Conservation (phyloP, 176 grass and related monocot species). For the Aegilops bicornis region DNA sequence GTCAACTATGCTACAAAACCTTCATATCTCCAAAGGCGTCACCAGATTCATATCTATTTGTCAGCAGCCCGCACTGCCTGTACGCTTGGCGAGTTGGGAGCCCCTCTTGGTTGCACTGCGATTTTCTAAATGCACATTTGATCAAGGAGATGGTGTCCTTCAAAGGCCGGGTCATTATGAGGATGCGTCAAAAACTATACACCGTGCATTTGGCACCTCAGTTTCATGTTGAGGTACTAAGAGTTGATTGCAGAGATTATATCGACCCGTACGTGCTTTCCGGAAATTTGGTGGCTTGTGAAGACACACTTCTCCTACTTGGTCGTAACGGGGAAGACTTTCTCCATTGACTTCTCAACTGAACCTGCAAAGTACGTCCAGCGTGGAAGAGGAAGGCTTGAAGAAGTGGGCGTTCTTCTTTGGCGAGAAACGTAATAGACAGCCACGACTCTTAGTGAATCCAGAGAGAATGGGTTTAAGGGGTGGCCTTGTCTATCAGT, state of each 20-base stretch:
- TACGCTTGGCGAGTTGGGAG: background rate
- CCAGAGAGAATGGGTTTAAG: background rate
- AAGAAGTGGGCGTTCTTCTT: background rate
- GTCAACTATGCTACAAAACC: background rate
- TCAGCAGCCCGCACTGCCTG: background rate
- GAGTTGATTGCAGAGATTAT: background rate
- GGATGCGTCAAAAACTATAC: background rate
- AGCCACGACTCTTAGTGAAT: background rate
- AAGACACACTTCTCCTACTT: background rate
- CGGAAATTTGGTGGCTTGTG: background rate
- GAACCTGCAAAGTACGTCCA: background rate
- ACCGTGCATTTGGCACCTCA: background rate
- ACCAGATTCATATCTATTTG: background rate
- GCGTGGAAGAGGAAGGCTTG: background rate
- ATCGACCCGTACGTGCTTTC: background rate
- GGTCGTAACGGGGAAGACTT: background rate
- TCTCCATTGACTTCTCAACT: background rate
- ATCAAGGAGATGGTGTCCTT: background rate
- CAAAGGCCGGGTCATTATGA: background rate
- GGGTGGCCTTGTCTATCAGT: background rate
- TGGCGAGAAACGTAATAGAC: background rate
- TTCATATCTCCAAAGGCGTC: background rate
- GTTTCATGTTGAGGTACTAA: background rate
- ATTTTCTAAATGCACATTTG: background rate
- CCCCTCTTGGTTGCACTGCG: background rate